Base-by-base conservation (phyloP, 2,329 filamentous ascomycete genomes). In the Pseudogymnoascus sp. region DNA sequence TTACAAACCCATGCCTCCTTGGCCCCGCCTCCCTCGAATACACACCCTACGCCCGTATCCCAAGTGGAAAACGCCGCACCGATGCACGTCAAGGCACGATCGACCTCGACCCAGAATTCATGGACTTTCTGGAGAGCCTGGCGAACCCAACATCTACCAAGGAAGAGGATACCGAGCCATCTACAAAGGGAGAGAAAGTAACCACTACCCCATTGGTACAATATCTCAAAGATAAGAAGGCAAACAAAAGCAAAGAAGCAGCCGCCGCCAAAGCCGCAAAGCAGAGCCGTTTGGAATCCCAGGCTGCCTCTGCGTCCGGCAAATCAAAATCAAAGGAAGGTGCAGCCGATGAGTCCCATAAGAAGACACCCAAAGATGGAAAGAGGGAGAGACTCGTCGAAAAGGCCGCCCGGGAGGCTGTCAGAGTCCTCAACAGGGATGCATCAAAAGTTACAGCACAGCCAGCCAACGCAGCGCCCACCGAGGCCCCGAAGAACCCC, bases 71-170 rank as follows among this genome's bases (percentile, higher is more conserved):
- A 74, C 85, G 85, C 61, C 87, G 92, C 36, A 85, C 86, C 63
- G 95, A 99, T 79, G 86, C 87, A 62, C 87, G 93, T 13, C 91
- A 96, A 74, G 95, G 93, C 62, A 96, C 92, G 2, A 98, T 99
- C 69, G 95, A 99, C 71, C 92, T 96, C 74, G 95, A 99, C 72
- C 87, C 91, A 0, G 95, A 98, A 70, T 99, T 97, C 71, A 96
- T 97, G 79, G 86, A 88, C 25, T 99, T 98, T 74, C 82, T 99
- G 6, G 90, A 96, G 74, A 89, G 85, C 63, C 82, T 98, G 57
- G 96, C 93, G 1, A 92, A 96, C 69, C 84, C 84, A 1, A 75
- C 76, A 7, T 77, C 78, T 1, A 71, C 78, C 4, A 83, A 80
- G 62, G 81, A 85, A n/a, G 70, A 74, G 11, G 71, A 78, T 8